Evolutionary conservation across 768 basidiomycete species (phyloP), one percentile per base, ranked within the genome.

Genomic region (Russula griseocarnosa): DNA sequence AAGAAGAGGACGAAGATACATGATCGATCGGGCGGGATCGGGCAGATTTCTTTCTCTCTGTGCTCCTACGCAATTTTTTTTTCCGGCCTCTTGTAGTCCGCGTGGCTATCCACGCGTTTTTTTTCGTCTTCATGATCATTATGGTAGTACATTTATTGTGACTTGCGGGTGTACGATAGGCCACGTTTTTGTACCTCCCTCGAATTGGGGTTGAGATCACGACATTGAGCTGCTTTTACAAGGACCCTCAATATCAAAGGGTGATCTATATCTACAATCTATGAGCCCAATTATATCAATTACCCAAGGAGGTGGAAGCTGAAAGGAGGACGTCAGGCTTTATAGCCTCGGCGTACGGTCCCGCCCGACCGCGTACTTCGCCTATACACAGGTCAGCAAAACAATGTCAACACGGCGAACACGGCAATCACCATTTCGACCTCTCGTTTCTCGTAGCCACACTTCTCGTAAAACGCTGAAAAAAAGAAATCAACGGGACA

Each of bases 381-480:
- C 84, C 85, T 86, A 63, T 11, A 24, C 30, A 62, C 42, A 38
- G 70, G 55, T 63, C 36, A 57, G 34, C 55, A 60, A 36, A 38
- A 28, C 28, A 32, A 44, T 22, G 18, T 22, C 10, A 47, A 60
- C 20, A 18, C 57, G 22, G 46, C 38, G 22, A 18, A 34, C 46
- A 42, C 9, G 5, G 51, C 20, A 74, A 79, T 62, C 61, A 88
- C 95, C 95, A 98, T 98, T 75, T 97, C 92, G 70, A 83, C 86
- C 76, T 95, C 95, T 76, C 94, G 96, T 78, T 86, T 88, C 75
- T 83, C 80, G 71, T 78, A 97, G 24, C 96, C 96, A 73, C 96
- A 99, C 76, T 98, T 98, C 75, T 93, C 80, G 75, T 99, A 99
- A 78, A 99, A 99, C 10, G 91, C 95, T 97, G 72, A 66, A 44